A percentile compares a stretch with the other conserved stretches of the same genome.
phyloP scores from a whole-genome alignment of 495 filamentous ascomycete genomes.

The Letharia lupina region DNA sequence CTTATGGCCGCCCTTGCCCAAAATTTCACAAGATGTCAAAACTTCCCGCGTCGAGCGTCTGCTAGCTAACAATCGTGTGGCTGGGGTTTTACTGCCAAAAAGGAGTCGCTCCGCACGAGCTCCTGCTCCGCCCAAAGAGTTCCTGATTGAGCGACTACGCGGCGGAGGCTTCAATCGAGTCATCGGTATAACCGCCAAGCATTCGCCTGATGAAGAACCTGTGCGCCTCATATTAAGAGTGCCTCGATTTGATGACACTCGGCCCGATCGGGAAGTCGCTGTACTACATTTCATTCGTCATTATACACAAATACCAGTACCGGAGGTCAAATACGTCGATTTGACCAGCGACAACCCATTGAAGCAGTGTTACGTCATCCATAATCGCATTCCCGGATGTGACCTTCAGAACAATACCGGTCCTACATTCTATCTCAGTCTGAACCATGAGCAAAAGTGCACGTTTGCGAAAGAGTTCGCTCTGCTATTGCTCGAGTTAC shows the following conservation, averaged over 20 bases:
- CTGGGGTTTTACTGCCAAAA: conserved; percentile 7
- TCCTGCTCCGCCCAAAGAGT: not conserved
- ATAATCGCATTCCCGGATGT: conserved; percentile 10
- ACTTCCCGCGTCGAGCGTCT: conserved; percentile 1
- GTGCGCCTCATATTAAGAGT: conserved; percentile 10
- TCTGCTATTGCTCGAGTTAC: conserved; percentile 1
- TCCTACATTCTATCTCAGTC: not conserved
- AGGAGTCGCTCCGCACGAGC: not conserved
- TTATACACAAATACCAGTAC: conserved; percentile 15
- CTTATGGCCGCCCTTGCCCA: not conserved
- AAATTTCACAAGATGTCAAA: not conserved
- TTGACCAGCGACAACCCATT: conserved; percentile 10
- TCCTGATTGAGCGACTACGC: conserved; percentile 11
- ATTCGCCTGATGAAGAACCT: not conserved
- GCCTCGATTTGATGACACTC: conserved; percentile 2
- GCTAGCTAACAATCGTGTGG: conserved; percentile 12
- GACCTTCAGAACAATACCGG: not conserved
- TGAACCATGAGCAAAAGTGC: conserved; percentile 16
- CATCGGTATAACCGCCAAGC: conserved; percentile 12
- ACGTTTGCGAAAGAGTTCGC: conserved; percentile 13
- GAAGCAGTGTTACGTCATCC: conserved; percentile 17
- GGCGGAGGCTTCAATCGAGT: conserved; percentile 21
- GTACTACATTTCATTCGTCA: conserved; percentile 11
- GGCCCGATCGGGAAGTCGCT: conserved; percentile 7
- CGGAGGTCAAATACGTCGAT: conserved; percentile 8